Base-by-base conservation (phyloP, 1,284 basidiomycete species). In the Malassezia caprae region DNA sequence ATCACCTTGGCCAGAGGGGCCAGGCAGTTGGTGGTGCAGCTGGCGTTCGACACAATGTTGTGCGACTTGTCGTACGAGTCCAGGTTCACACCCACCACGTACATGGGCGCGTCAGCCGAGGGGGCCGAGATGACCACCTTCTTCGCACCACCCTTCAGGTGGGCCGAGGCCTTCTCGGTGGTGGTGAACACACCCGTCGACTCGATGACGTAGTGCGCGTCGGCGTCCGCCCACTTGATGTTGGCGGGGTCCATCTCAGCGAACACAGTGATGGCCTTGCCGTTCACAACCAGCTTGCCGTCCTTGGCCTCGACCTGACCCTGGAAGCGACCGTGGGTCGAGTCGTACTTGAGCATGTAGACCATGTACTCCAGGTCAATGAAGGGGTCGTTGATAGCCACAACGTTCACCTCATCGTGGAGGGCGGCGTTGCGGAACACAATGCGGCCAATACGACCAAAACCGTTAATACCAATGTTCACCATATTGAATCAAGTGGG, bases 101-200 rank as follows among this genome's bases (percentile, higher is more conserved):
- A 76, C 93, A 99, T 99, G 71, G 93, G 93, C 24, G 93, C 94
- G 78, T 98, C 94, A 53, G 90, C 84, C 26, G 94, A 98, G 69
- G 93, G 93, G 54, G 93, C 94, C 67, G 93, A 96, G 83, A 99
- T 98, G 80, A 99, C 82, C 76, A 99, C 93, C 82, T 96, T 98
- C 85, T 98, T 96, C 77, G 94, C 93, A 77, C 94, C 94, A 75
- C 94, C 93, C 80, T 94, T 91, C 79, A 99, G 81, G 81, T 99
- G 93, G 68, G 84, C 84, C 53, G 81, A 81, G 59, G 94, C 93
- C 81, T 88, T 91, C 59, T 81, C 80, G 45, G 64, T 83, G 75
- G 93, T 96, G 78, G 93, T 98, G 83, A 98, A 98, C 77, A 98
- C 93, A 86, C 94, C 93, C 70, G 93, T 98, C 50, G 94, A 90